Percentiles rank a stretch among this genome's conserved stretches.
Evolutionary conservation across 2,329 filamentous ascomycete species (phyloP).

Genomic region (Thielaviopsis euricoi): DNA sequence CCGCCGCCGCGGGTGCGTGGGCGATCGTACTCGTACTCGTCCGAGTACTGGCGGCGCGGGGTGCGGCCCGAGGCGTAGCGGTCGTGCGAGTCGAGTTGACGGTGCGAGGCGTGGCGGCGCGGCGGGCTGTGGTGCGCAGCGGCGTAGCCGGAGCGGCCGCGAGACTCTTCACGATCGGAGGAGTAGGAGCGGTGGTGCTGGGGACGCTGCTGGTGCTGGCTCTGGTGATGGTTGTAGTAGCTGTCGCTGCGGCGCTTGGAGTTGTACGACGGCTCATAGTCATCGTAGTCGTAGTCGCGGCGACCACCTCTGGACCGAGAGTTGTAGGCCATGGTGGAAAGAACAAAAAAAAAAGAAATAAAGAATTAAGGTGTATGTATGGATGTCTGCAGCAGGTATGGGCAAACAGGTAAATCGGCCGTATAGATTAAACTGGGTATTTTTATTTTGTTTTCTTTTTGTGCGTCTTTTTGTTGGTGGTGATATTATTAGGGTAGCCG

Average conservation of each 20-base stretch:
- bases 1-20: neutral
- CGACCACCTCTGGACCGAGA: constrained; percentile 3
- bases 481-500: too few relatives aligned
- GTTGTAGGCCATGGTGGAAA: constrained; percentile 5
- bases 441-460: neutral
- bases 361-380: neutral
- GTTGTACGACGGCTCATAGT: constrained; percentile 1
- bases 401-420: too few relatives aligned
- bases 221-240: too few relatives aligned
- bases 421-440: neutral
- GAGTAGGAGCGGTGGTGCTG: neutral
- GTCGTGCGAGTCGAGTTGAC: too few relatives aligned
- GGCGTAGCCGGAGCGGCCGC: too few relatives aligned
- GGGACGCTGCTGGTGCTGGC: neutral
- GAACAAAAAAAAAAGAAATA: neutral
- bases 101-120: too few relatives aligned
- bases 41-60: neutral
- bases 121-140: too few relatives aligned
- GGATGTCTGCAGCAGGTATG: too few relatives aligned
- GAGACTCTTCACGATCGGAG: too few relatives aligned
- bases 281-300: constrained; percentile 5
- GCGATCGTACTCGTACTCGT: neutral
- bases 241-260: neutral
- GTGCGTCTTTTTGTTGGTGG: neutral
- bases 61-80: neutral